Evolutionary conservation across 108 stramenopile genomes (phyloP).

Genomic region (Cyclostephanos invisitatus): DNA sequence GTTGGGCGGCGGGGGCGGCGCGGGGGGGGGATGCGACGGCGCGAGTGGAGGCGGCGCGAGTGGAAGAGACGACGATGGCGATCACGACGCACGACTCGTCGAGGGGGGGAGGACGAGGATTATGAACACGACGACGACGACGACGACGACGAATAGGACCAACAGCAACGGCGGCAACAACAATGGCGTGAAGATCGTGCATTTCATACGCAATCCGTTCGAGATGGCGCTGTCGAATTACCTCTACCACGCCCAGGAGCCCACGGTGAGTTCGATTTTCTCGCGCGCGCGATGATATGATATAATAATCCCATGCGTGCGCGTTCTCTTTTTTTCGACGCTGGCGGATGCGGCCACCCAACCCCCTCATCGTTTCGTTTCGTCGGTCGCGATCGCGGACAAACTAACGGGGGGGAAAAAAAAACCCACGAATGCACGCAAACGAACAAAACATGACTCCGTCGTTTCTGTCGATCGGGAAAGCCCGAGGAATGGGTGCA

Average conservation of each 20-base stretch:
- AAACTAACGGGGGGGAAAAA: too few species aligned
- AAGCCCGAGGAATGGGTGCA: constrained; percentile 43
- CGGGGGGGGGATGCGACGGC: not conserved
- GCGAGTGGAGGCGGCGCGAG: too few species aligned
- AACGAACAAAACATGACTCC: too few species aligned
- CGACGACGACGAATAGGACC: not conserved
- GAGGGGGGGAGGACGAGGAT: not conserved
- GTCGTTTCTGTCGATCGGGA: not conserved
- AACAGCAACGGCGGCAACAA: not conserved
- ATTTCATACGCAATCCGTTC: constrained; percentile 49
- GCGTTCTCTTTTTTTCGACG: too few species aligned
- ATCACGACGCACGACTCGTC: not conserved
- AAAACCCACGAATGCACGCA: too few species aligned
- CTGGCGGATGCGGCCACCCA: too few species aligned
- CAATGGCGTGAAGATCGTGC: constrained; percentile 35
- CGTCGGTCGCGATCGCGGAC: too few species aligned
- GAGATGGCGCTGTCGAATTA: constrained; percentile 47
- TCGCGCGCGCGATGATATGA: too few species aligned
- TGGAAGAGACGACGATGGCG: not conserved
- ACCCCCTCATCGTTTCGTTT: too few species aligned
- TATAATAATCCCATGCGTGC: too few species aligned
- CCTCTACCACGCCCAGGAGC: constrained; percentile 48
- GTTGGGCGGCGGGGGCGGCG: not conserved
- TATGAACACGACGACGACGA: not conserved
- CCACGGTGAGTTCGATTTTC: constrained; percentile 12